Evolutionary conservation across 2,329 filamentous ascomycete species (phyloP), one percentile per base, ranked within the genome.

Genomic region (Juglanconis juglandina): DNA sequence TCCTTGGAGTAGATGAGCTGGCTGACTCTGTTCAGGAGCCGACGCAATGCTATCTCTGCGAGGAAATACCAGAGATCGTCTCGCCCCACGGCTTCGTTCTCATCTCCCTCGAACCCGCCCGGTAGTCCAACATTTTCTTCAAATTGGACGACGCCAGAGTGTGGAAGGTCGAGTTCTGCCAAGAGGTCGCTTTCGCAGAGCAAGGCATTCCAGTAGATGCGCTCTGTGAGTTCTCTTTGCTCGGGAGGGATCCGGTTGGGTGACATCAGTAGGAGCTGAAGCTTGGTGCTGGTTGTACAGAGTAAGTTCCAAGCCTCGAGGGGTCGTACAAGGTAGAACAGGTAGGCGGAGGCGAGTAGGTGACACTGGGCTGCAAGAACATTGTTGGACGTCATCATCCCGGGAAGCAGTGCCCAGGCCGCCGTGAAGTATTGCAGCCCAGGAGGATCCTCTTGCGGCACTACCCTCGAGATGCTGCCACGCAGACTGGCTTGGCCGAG

Each of bases 21-120:
- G 75, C 87, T 91, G 68, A 91, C 89, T 61, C 89, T 82, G 71
- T 92, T 92, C 66, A 94, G 81, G 3, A 95, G 82, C 59, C 91
- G 81, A 50, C 90, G 84, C 11, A 95, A 77, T 4, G 90, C 90
- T 64, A 95, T 93, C 68, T 94, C 90, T 42, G 91, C 90, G 35
- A 94, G 77, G 67, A 94, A 94, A 69, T 95, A 95, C 90, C 91
- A 94, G 13, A 94, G 78, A 61, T 94, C 90, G 67, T 94, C 91
- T 53, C 86, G 83, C 11, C 88, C 89, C 7, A 86, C 84, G 6
- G 83, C 77, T 64, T 84, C 82, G 7, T 79, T 78, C 64, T 87
- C 84, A 58, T 87, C 86, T n/a, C 87, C 86, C 68, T 90, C 88
- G 65, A 94, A 95, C 0, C 88, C 88, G 4, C 89, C 87, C 1